These are phyloP conservation scores for Choiromyces venosus DNA, from an alignment of 495 filamentous ascomycete genomes.

Conservation along the genomic window DNA sequence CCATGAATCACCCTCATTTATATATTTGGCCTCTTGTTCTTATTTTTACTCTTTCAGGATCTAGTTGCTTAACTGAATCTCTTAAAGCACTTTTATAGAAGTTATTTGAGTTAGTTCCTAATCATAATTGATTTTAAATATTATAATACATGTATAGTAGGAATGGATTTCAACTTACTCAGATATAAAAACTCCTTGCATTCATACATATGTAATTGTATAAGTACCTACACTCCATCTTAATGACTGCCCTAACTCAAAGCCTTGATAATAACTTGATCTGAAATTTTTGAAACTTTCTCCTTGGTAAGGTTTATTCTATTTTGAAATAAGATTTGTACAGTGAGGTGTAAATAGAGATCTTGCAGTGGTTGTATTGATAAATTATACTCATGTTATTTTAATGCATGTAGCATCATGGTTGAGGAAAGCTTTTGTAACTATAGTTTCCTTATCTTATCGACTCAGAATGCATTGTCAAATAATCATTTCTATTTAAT, in stretches of 20 bases:
- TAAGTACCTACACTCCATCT: background rate
- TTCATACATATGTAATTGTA: background rate
- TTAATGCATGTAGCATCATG: background rate
- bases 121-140: background rate
- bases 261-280: background rate
- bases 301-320: accelerated
- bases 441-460: too few relatives aligned
- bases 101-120: too few relatives aligned
- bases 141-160: background rate
- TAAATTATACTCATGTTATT: background rate
- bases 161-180: background rate
- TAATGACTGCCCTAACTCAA: background rate
- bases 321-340: background rate
- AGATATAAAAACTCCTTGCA: constrained; percentile 1
- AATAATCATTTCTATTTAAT: too few relatives aligned
- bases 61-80: too few relatives aligned
- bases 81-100: too few relatives aligned
- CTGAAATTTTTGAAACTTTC: background rate
- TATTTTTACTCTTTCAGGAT: too few relatives aligned
- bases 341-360: background rate
- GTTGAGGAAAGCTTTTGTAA: background rate
- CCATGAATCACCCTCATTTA: too few relatives aligned
- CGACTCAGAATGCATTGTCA: too few relatives aligned
- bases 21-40: too few relatives aligned
- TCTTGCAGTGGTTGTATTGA: background rate